Conservation (phyloP, 495 filamentous ascomycete genomes). For the Xylaria cubensis region DNA sequence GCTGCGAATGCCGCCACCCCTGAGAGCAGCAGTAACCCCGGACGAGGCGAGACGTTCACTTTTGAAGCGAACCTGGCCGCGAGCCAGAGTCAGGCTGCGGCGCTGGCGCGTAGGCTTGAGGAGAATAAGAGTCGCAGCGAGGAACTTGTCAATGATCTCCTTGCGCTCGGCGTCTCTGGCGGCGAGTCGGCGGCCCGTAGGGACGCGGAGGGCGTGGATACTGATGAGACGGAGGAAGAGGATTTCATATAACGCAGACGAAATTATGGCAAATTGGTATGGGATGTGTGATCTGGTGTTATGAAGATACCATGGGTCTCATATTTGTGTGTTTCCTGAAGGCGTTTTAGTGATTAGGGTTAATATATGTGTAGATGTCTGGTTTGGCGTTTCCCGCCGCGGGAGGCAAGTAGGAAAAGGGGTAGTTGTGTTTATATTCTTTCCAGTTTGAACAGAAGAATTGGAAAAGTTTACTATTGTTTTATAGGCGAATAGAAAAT, state of each 20-base stretch:
- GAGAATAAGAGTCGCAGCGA: slow-evolving; percentile 46
- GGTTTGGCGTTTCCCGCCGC: slow-evolving; percentile 12
- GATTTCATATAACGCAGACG: slow-evolving; percentile 47
- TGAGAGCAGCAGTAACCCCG: background rate
- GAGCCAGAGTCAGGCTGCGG: slow-evolving; percentile 17
- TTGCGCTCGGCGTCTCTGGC: slow-evolving; percentile 45
- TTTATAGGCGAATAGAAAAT: background rate
- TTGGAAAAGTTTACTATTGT: background rate
- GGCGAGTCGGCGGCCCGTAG: slow-evolving; percentile 46
- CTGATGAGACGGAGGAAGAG: slow-evolving; percentile 55
- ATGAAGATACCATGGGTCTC: background rate
- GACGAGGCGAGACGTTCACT: slow-evolving; percentile 15
- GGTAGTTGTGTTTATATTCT: background rate
- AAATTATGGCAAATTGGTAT: background rate
- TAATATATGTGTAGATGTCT: background rate
- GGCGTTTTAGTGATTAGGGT: background rate
- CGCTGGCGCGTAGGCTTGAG: slow-evolving; percentile 31
- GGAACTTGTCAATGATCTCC: slow-evolving; percentile 50
- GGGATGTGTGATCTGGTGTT: background rate
- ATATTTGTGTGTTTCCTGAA: background rate
- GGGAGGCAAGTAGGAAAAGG: background rate
- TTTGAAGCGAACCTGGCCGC: slow-evolving; percentile 28
- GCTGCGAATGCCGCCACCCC: slow-evolving; percentile 26
- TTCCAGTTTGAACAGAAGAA: background rate
- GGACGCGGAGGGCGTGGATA: slow-evolving; percentile 32